A percentile compares a stretch with the other conserved stretches of the same genome.
phyloP scores from a whole-genome alignment of 2,329 filamentous ascomycete species.

The Fusarium haematococcum region DNA sequence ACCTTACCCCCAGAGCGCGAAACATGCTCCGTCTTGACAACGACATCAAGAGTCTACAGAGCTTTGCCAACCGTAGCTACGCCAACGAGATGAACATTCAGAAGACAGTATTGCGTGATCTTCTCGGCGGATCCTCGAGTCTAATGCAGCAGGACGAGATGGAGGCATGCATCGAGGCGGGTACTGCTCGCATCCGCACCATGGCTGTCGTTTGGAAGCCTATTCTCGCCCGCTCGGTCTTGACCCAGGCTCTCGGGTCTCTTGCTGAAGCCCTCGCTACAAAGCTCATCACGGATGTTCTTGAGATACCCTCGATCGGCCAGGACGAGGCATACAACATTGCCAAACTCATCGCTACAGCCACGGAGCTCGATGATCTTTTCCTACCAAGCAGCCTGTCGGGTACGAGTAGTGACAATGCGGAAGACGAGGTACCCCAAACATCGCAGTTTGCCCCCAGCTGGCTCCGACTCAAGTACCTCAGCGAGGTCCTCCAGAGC shows the following conservation, averaged over 20 bases:
- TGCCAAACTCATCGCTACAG: constrained; percentile 67
- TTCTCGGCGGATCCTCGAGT: constrained; percentile 71
- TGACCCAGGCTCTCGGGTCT: constrained; percentile 72
- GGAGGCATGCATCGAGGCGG: constrained; percentile 64
- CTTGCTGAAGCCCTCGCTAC: constrained; percentile 68
- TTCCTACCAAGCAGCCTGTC: constrained; percentile 62
- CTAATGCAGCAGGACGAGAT: constrained; percentile 69
- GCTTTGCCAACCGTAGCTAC: constrained; percentile 72
- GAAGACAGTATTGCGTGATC: constrained; percentile 70
- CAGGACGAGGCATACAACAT: constrained; percentile 74
- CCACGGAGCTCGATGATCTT: constrained; percentile 70
- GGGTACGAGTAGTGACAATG: constrained; percentile 38
- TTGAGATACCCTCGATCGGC: constrained; percentile 70
- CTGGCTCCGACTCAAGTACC: constrained; percentile 74
- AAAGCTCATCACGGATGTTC: constrained; percentile 71
- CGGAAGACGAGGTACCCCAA: constrained; percentile 59
- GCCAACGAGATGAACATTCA: constrained; percentile 70
- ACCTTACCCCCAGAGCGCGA: constrained; percentile 62
- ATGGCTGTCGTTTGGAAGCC: constrained; percentile 68
- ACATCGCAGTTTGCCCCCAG: constrained; percentile 71
- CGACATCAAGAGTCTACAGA: constrained; percentile 69
- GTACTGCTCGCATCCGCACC: constrained; percentile 63
- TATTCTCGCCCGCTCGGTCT: constrained; percentile 70
- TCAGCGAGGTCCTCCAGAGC: constrained; percentile 74
- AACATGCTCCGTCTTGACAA: constrained; percentile 69